These are phyloP conservation scores for Tetrapisispora arboricola DNA, from an alignment of 805 yeast genomes.

Conservation along the genomic window DNA sequence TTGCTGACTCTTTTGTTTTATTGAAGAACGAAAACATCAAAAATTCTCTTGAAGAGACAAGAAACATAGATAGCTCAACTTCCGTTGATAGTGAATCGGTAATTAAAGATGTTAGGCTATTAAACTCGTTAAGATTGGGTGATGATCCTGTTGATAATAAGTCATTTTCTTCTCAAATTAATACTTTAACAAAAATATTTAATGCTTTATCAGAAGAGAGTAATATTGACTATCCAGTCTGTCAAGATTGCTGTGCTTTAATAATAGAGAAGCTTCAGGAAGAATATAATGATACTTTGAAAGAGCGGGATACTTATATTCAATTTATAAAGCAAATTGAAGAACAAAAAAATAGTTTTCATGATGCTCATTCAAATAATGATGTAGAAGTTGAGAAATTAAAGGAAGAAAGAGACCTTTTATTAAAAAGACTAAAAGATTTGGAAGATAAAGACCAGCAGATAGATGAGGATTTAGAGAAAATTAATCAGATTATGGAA, in stretches of 20 bases:
- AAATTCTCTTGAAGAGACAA: slow-evolving; percentile 3
- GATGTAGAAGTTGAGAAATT: slow-evolving; percentile 25
- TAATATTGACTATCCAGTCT: slow-evolving; percentile 78
- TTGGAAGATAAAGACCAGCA: slow-evolving; percentile 32
- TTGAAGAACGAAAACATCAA: slow-evolving; percentile 4
- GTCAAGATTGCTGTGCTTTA: slow-evolving; percentile 70
- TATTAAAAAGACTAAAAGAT: slow-evolving; percentile 15
- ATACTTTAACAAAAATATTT: slow-evolving; percentile 54
- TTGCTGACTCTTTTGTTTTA: slow-evolving; percentile 20
- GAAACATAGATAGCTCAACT: slow-evolving; percentile 7
- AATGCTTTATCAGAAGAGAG: slow-evolving; percentile 61
- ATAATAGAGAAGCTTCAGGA: slow-evolving; percentile 54
- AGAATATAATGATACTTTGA: slow-evolving; percentile 61
- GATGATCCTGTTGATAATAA: slow-evolving; percentile 5
- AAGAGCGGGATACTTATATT: slow-evolving; percentile 70
- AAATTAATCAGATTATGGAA: slow-evolving; percentile 40
- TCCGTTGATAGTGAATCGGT: slow-evolving; percentile 22
- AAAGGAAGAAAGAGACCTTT: slow-evolving; percentile 16
- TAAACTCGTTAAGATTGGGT: slow-evolving; percentile 7
- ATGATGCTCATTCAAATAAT: slow-evolving; percentile 24
- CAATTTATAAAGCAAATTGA: slow-evolving; percentile 63
- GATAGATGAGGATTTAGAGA: slow-evolving; percentile 35
- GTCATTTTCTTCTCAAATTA: slow-evolving; percentile 40
- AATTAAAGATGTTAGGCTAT: slow-evolving; percentile 7
- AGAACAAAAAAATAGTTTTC: slow-evolving; percentile 41